Percentiles rank a stretch among this genome's conserved stretches.
phyloP scores from a whole-genome alignment of 768 basidiomycete species.

The Pholiota microspora region DNA sequence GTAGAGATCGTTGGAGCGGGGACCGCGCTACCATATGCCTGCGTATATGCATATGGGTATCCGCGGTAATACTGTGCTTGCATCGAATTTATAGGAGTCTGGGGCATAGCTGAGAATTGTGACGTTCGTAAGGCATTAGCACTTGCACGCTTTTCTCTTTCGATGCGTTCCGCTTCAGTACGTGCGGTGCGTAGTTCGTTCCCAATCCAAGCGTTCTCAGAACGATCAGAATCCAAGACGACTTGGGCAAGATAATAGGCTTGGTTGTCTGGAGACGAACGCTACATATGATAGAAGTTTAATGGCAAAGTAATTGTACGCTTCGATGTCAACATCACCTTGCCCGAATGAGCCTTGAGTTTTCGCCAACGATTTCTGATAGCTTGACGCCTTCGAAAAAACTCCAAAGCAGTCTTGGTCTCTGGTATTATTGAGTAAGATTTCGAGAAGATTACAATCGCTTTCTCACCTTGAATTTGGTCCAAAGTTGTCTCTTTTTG shows the following conservation, averaged over 20 bases:
- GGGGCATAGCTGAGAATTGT: slow-evolving; percentile 33
- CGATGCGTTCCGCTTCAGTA: slow-evolving; percentile 62
- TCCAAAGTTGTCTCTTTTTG: slow-evolving; percentile 43
- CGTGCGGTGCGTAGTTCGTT: slow-evolving; percentile 62
- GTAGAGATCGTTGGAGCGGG: slow-evolving; percentile 34
- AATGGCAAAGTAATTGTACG: not conserved
- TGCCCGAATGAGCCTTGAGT: slow-evolving; percentile 50
- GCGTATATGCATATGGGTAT: slow-evolving; percentile 66
- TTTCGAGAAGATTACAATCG: slow-evolving; percentile 3
- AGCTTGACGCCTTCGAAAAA: slow-evolving; percentile 52
- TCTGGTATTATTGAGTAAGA: slow-evolving; percentile 37
- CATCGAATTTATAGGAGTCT: slow-evolving; percentile 27
- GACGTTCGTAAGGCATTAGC: slow-evolving; percentile 41
- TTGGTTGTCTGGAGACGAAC: slow-evolving; percentile 59
- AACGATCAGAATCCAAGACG: slow-evolving; percentile 63
- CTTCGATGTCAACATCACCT: slow-evolving; percentile 39
- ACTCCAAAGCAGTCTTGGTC: slow-evolving; percentile 68
- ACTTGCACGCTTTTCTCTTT: slow-evolving; percentile 63
- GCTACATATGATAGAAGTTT: slow-evolving; percentile 35
- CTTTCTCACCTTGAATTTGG: slow-evolving; percentile 48
- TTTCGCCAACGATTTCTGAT: slow-evolving; percentile 60
- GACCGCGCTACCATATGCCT: slow-evolving; percentile 45
- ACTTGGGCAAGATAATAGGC: slow-evolving; percentile 62
- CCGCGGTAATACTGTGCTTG: slow-evolving; percentile 60
- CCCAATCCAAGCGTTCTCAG: slow-evolving; percentile 54